Conservation (phyloP, 1,139 yeast genomes). For the Kodamaea suecica region DNA sequence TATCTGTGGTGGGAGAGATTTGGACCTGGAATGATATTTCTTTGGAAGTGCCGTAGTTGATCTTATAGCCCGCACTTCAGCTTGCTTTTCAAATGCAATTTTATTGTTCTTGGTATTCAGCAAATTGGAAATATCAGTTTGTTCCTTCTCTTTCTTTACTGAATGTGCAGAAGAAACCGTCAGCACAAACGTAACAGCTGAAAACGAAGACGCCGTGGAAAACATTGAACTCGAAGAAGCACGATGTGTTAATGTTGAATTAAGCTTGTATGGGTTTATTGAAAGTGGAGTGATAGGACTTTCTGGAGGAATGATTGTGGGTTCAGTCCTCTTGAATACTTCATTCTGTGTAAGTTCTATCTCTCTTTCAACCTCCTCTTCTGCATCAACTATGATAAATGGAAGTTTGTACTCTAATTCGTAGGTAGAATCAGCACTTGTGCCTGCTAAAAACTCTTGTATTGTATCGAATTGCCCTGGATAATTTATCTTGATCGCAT, state of each 20-base stretch:
- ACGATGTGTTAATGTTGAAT: conserved; percentile 3
- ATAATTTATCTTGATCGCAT: conserved; percentile 9
- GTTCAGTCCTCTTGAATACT: too few species aligned
- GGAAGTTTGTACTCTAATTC: conserved; percentile 22
- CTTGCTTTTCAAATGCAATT: not conserved
- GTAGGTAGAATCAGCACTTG: conserved; percentile 22
- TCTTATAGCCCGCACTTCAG: too few species aligned
- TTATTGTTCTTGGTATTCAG: not conserved
- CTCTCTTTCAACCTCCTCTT: conserved; percentile 18
- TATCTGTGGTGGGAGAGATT: conserved; percentile 12
- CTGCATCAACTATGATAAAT: conserved; percentile 18
- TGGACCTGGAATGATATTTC: conserved; percentile 10
- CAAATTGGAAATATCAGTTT: conserved; percentile 3
- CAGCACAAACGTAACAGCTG: conserved; percentile 7
- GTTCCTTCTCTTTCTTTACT: not conserved
- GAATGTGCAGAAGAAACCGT: conserved; percentile 2
- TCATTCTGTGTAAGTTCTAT: too few species aligned
- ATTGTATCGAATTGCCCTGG: conserved; percentile 16
- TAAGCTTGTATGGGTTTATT: not conserved
- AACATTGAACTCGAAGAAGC: conserved; percentile 9
- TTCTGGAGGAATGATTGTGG: too few species aligned
- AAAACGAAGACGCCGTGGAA: conserved; percentile 1
- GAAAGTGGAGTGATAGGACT: not conserved
- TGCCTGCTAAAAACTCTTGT: conserved; percentile 23
- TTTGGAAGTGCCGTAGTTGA: not conserved